Base-by-base conservation (phyloP, 352 stramenopile species). In the Phytophthora citrophthora region DNA sequence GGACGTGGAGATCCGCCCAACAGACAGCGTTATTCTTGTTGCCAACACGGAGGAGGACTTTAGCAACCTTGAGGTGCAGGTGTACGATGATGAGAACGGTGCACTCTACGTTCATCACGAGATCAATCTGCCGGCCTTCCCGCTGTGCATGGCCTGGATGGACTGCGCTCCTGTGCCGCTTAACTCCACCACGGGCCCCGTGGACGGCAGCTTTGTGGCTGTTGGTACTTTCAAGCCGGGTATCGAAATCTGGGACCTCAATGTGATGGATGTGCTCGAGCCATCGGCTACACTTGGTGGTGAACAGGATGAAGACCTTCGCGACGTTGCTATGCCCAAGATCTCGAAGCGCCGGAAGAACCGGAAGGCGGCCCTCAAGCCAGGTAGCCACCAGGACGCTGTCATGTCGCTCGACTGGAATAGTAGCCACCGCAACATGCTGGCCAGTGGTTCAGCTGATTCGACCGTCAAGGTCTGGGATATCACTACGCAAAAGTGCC, bases 181-280 rank as follows among this genome's bases (percentile, higher is more conserved):
- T 10, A 53, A 93, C 59, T 72, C 83, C 7, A 68, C 60, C 6
- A 84, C 72, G 12, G 88, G 88, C 5, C 83, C 86, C 10, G 76
- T 95, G 23, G 84, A 93, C 24, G 97, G 97, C 32, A 99, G 97
- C 80, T 99, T 97, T 70, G 96, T 98, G 10, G 98, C 98, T 0
- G 96, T 99, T n/a, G 98, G 98, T 31, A 99, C 97, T 12, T 99
- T 99, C 76, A 94, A 98, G 63, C 89, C 97, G 1, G 97, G 91
- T n/a, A 99, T 99, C 81, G 98, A 99, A 78, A 98, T 99, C 72
- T 99, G 98, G 98, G 99, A 99, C 74, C 79, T 99, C 2, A 98
- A 99, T 71, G 94, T 99, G 15, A 77, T 99, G 46, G 98, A 99
- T 77, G 93, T 98, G 12, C 74, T 99, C 4, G 98, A 99, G 74